Evolutionary conservation across 371 early-diverging fungal species (phyloP), one percentile per base, ranked within the genome.

Genomic region (Rhizopus stolonifer): DNA sequence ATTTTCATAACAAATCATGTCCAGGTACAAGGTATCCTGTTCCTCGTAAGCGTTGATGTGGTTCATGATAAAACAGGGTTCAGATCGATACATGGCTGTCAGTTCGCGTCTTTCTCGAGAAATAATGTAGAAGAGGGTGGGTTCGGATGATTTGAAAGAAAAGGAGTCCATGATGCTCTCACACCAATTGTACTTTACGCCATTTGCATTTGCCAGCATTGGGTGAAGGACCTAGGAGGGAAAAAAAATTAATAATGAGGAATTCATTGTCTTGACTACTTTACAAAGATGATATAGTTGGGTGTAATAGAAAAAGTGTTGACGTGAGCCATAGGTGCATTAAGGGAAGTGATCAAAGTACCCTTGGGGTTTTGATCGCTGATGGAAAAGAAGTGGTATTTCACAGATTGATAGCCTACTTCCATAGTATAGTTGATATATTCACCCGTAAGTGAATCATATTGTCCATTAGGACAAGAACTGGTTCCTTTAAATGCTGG

Each of bases 1-100:
- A 50, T 88, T 82, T 1, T 69, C 60, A 44, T 89, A 89, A 34
- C 81, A 69, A 1, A 81, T 70, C 56, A 87, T 75, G 57, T 89
- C 90, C n/a, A 88, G 60, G 22, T 76, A 64, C 4, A 87, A 66
- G 49, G 79, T 80, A 51, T 82, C 86, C 1, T 72, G 77, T 49
- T 87, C 89, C 49, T 90, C 89, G 56, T 77, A 85, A 0, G 90
- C 90, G 52, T 89, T 89, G 47, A 87, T 75, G 51, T 86, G 86
- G 55, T 88, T 86, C 64, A 90, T 74, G 69, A 79, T 79, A 61
- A 85, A 83, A 55, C 78, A 80, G 17, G 83, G 60, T 4, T 80
- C 80, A 0, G 88, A 65, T 29, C 77, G 76, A 60, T 87, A 89
- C 10, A 82, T 81, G 23, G 81, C 84, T 57, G 86, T 71, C 36